Evolutionary conservation across 495 filamentous ascomycete species (phyloP), one percentile per base, ranked within the genome.

Genomic region (Pseudevernia furfuracea): DNA sequence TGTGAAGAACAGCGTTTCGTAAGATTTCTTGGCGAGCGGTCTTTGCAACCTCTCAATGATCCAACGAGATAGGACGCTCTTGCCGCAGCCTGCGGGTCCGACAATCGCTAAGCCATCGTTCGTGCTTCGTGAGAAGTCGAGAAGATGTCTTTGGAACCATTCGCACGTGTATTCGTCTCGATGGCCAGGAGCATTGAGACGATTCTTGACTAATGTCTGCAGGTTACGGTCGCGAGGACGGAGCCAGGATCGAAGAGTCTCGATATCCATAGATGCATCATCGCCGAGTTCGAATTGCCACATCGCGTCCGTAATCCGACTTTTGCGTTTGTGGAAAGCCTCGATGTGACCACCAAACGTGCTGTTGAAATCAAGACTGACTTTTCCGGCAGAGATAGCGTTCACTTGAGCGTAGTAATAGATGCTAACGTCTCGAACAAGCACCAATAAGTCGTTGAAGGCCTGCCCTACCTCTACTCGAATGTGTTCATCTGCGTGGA

Each of bases 151-250:
- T 32, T 82, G 79, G 64, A 88, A 82, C 85, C 85, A 88, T 62
- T 86, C 82, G 68, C 85, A 87, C 9, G 85, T 87, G 39, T 80
- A 82, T 34, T 87, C 84, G 0, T 78, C 78, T 14, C 77, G 74
- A 80, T 70, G 5, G 10, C 81, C 81, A 12, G 78, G 75, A 53
- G 81, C 80, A 60, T 78, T 79, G n/a, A 82, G 78, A 0, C 84
- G 77, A 53, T 82, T 74, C 23, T 79, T 81, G 57, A 79, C 76
- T 15, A 81, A 71, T 3, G 80, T 78, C 34, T 77, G 79, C 57
- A 81, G 77, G 60, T 72, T 79, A 68, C 67, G 75, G 67, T 66
- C 74, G 67, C 11, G 70, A 70, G 62, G 70, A 72, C 60, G 68
- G 67, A 73, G 48, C 70, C 68, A 72, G 75, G 77, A 43, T 75